These are phyloP conservation scores for Wickerhamiella shivajii DNA, from an alignment of 805 yeast genomes.

Conservation along the genomic window DNA sequence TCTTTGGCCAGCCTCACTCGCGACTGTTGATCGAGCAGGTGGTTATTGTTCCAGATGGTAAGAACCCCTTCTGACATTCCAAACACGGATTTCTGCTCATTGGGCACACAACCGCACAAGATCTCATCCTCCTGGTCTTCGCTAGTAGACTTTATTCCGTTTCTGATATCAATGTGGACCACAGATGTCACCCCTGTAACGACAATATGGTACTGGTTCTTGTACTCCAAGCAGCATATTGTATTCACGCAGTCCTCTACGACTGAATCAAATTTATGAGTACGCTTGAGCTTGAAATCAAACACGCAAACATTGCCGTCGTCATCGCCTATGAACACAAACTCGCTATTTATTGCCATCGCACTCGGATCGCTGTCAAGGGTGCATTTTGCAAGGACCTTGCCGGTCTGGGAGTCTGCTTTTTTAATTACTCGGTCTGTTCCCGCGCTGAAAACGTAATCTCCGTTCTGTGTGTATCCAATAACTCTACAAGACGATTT, in stretches of 20 bases:
- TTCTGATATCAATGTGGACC: conserved; percentile 63
- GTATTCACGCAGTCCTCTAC: conserved; percentile 62
- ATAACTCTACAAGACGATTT: conserved; percentile 74
- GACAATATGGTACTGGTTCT: conserved; percentile 64
- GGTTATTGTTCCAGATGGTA: conserved; percentile 70
- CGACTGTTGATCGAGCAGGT: conserved; percentile 52
- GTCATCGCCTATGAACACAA: conserved; percentile 40
- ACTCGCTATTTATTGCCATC: conserved; percentile 22
- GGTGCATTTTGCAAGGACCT: conserved; percentile 44
- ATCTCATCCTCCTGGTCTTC: conserved; percentile 93
- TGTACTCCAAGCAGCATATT: conserved; percentile 52
- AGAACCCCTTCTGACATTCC: conserved; percentile 87
- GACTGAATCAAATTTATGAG: conserved; percentile 36
- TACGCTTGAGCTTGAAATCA: conserved; percentile 38
- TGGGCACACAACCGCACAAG: conserved; percentile 52
- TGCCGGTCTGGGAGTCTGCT: conserved; percentile 58
- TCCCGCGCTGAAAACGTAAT: conserved; percentile 59
- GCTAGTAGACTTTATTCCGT: conserved; percentile 46
- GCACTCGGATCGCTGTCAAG: conserved; percentile 18
- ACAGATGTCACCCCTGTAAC: conserved; percentile 74
- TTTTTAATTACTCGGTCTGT: conserved; percentile 66
- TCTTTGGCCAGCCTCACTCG: conserved; percentile 50
- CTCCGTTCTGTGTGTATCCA: conserved; percentile 48
- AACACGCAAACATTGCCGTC: conserved; percentile 50
- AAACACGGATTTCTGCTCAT: conserved; percentile 51